These are phyloP conservation scores for Mercurialis annua DNA, from an alignment of 345 rosid species.

Conservation along the genomic window DNA sequence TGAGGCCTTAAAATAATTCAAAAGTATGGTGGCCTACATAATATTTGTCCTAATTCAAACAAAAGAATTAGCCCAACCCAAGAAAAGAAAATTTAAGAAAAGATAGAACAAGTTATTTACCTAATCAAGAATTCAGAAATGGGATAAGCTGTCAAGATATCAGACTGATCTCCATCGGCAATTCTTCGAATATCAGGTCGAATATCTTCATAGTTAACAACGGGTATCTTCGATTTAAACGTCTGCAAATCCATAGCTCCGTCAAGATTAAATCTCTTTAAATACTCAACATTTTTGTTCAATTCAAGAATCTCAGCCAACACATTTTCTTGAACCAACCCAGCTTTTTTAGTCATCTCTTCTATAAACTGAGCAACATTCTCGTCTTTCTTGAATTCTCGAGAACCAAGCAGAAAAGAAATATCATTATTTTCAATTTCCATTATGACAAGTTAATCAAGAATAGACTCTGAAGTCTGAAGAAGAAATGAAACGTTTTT, in stretches of 20 bases:
- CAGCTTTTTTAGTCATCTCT: constrained; percentile 51
- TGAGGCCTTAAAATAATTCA: too few species aligned
- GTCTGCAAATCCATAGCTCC: constrained; percentile 52
- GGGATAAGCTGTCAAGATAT: constrained; percentile 64
- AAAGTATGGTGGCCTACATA: too few species aligned
- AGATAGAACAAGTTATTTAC: too few species aligned
- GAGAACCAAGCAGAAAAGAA: constrained; percentile 38
- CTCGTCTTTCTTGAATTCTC: constrained; percentile 47
- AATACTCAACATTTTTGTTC: constrained; percentile 60
- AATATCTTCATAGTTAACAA: constrained; percentile 65
- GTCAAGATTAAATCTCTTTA: constrained; percentile 42
- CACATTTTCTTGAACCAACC: constrained; percentile 50
- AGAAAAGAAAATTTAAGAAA: too few species aligned
- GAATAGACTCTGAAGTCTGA: too few species aligned
- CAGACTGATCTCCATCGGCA: constrained; percentile 66
- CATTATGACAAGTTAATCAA: too few species aligned
- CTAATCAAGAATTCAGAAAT: constrained; percentile 77
- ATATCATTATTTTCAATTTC: constrained; percentile 57
- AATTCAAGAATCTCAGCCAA: constrained; percentile 49
- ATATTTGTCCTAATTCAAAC: too few species aligned
- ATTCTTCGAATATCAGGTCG: constrained; percentile 68
- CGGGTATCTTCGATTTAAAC: constrained; percentile 55
- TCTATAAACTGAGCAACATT: constrained; percentile 63
- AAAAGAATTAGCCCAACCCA: too few species aligned
- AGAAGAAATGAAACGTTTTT: too few species aligned